Conservation (phyloP, 108 stramenopile species). For the Asterionellopsis glacialis region DNA sequence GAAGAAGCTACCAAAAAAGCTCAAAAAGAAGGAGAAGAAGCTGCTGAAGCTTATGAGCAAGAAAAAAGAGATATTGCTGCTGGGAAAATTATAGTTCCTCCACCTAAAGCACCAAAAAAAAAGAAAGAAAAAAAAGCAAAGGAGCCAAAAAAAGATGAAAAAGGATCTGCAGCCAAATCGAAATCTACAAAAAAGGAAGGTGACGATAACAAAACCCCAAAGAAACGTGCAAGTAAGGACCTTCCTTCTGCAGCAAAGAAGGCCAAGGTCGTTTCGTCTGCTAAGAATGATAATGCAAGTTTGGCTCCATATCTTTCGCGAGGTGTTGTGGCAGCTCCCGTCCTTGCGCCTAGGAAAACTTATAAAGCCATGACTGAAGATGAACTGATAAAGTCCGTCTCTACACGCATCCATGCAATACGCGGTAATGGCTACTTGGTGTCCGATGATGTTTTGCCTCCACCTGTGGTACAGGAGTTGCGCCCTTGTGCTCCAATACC, state of each 20-base stretch:
- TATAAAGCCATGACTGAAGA: constrained; percentile 40
- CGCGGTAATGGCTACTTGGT: constrained; percentile 22
- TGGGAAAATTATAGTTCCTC: constrained; percentile 51
- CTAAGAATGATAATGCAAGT: constrained; percentile 21
- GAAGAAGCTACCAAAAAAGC: constrained; percentile 83
- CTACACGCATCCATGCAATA: constrained; percentile 22
- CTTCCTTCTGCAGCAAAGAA: constrained; percentile 10
- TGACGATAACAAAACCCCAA: constrained; percentile 18
- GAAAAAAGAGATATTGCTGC: constrained; percentile 70
- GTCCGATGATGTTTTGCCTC: constrained; percentile 9
- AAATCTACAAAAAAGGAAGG: constrained; percentile 7
- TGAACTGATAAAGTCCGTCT: constrained; percentile 23
- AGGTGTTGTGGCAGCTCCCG: constrained; percentile 36
- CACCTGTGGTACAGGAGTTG: constrained; percentile 14
- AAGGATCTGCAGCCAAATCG: neutral
- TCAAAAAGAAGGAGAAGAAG: constrained; percentile 85
- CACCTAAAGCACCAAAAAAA: constrained; percentile 54
- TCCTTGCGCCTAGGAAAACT: constrained; percentile 41
- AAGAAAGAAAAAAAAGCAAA: constrained; percentile 32
- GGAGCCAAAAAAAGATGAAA: constrained; percentile 21
- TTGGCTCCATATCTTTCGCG: constrained; percentile 25
- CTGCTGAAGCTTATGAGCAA: constrained; percentile 79
- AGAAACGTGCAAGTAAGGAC: constrained; percentile 14
- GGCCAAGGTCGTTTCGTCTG: constrained; percentile 8
- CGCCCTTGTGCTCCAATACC: constrained; percentile 26